Conservation (phyloP, 2,329 filamentous ascomycete genomes). For the Epicoccum nigrum region DNA sequence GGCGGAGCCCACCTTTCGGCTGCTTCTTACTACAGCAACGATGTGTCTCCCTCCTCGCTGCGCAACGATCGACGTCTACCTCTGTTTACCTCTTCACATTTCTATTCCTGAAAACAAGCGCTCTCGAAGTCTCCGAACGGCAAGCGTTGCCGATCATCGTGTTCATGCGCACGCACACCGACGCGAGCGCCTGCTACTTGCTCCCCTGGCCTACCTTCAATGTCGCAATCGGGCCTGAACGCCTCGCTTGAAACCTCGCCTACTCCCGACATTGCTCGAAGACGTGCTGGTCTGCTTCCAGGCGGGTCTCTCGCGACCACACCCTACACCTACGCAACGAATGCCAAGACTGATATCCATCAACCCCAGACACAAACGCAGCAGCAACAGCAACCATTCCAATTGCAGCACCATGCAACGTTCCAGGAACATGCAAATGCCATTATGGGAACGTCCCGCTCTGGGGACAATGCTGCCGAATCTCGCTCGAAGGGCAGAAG, state of each 20-base stretch:
- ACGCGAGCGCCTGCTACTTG: slow-evolving; percentile 17
- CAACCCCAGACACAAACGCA: slow-evolving; percentile 10
- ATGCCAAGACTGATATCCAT: neutral
- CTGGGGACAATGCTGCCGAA: slow-evolving; percentile 13
- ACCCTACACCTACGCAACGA: slow-evolving; percentile 10
- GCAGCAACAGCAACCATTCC: slow-evolving; percentile 3
- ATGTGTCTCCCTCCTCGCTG: neutral
- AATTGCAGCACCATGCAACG: slow-evolving; percentile 29
- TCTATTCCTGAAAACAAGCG: slow-evolving; percentile 8
- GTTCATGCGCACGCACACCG: slow-evolving; percentile 20
- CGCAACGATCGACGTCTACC: slow-evolving; percentile 5
- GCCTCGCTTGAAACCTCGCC: slow-evolving; percentile 11
- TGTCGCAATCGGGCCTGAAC: slow-evolving; percentile 20
- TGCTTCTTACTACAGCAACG: slow-evolving; percentile 22
- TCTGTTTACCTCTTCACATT: neutral
- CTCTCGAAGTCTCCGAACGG: neutral
- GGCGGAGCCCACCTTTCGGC: slow-evolving; percentile 19
- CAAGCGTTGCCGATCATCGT: slow-evolving; percentile 9
- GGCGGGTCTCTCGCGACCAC: slow-evolving; percentile 4
- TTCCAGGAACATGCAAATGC: slow-evolving; percentile 37
- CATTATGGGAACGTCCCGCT: slow-evolving; percentile 9
- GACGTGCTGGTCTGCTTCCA: slow-evolving; percentile 4
- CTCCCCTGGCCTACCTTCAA: slow-evolving; percentile 18
- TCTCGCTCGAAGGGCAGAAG: slow-evolving; percentile 30
- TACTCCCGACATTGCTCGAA: slow-evolving; percentile 6